phyloP scores from a whole-genome alignment of 1,284 basidiomycete species.

The Microbotryum violaceum region DNA sequence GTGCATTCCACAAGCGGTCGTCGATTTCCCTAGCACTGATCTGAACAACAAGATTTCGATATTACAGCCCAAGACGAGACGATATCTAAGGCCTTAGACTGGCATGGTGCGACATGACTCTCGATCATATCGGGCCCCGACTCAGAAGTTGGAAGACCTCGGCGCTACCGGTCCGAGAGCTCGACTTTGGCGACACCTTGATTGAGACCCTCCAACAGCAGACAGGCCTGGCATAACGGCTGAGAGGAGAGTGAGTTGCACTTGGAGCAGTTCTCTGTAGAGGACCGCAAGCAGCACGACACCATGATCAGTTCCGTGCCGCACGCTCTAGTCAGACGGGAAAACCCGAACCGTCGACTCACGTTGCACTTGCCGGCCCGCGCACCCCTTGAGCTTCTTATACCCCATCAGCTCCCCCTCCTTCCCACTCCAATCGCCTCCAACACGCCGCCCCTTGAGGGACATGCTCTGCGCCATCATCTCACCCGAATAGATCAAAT shows the following conservation, averaged over 20 bases:
- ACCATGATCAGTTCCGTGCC: not conserved
- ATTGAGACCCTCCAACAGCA: conserved; percentile 81
- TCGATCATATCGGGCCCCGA: too few relatives aligned
- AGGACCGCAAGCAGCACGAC: not conserved
- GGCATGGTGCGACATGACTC: too few relatives aligned
- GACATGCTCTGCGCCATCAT: conserved; percentile 35
- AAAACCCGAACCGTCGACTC: not conserved
- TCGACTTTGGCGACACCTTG: conserved; percentile 47
- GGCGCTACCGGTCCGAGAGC: not conserved
- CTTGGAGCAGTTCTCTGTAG: conserved; percentile 69
- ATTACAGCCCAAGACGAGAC: too few relatives aligned
- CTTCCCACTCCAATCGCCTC: conserved; percentile 68
- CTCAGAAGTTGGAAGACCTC: too few relatives aligned
- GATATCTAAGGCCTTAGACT: too few relatives aligned
- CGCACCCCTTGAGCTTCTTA: conserved; percentile 13
- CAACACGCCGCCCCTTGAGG: conserved; percentile 61
- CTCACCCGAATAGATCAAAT: conserved; percentile 82
- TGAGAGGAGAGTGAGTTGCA: conserved; percentile 93
- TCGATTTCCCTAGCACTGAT: too few relatives aligned
- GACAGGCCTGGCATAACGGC: conserved; percentile 81
- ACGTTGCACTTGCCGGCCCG: conserved; percentile 16
- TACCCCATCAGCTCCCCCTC: conserved; percentile 43
- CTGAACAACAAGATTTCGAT: too few relatives aligned
- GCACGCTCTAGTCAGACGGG: not conserved
- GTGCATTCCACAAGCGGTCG: too few relatives aligned